These are phyloP conservation scores for Fusarium nurragi DNA, from an alignment of 2,329 filamentous ascomycete genomes.

Conservation along the genomic window DNA sequence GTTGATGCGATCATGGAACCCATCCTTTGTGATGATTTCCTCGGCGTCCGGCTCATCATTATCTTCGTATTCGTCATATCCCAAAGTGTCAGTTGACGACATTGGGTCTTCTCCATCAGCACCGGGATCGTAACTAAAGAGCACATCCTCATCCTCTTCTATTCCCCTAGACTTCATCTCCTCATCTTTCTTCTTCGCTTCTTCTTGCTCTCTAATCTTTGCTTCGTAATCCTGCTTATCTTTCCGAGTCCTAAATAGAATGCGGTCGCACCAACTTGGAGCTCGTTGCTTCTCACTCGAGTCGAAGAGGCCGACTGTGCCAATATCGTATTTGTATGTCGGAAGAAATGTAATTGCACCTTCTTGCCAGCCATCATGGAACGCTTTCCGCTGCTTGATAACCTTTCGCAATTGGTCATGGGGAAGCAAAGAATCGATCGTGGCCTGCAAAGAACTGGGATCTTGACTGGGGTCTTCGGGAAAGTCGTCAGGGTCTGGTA, in stretches of 20 bases:
- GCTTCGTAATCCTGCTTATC: slow-evolving; percentile 74
- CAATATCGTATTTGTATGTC: slow-evolving; percentile 97
- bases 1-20: slow-evolving; percentile 63
- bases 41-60: slow-evolving; percentile 57
- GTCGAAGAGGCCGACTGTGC: slow-evolving; percentile 92
- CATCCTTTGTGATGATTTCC: slow-evolving; percentile 66
- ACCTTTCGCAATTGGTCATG: slow-evolving; percentile 86
- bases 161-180: slow-evolving; percentile 86
- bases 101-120: slow-evolving; percentile 66
- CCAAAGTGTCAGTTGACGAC: slow-evolving; percentile 52
- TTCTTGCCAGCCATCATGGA: slow-evolving; percentile 93
- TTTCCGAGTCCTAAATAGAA: slow-evolving; percentile 81
- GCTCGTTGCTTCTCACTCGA: slow-evolving; percentile 92
- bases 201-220: slow-evolving; percentile 70
- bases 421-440: slow-evolving; percentile 83
- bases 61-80: slow-evolving; percentile 69
- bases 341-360: slow-evolving; percentile 88
- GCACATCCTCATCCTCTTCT: slow-evolving; percentile 81
- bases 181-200: slow-evolving; percentile 76
- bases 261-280: slow-evolving; percentile 97
- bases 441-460: slow-evolving; percentile 87
- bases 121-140: slow-evolving; percentile 92
- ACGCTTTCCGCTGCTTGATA: slow-evolving; percentile 79
- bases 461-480: slow-evolving; percentile 75
- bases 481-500: slow-evolving; percentile 74